Conservation (phyloP, 352 stramenopile species). For the Globisporangium irregulare region DNA sequence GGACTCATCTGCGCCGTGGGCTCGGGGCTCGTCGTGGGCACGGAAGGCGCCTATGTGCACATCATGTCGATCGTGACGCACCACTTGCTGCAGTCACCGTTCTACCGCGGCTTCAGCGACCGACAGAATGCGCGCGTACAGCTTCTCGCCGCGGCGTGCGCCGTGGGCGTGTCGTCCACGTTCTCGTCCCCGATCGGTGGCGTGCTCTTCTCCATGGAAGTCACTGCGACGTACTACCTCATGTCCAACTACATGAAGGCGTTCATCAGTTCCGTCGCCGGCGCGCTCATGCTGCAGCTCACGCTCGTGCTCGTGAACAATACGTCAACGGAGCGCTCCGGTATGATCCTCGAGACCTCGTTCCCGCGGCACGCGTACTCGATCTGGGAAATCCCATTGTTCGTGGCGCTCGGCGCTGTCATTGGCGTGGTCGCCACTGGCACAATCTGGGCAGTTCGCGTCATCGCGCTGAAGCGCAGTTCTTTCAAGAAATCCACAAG, state of each 20-base stretch:
- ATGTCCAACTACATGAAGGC: conserved; percentile 90
- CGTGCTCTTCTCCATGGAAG: conserved; percentile 94
- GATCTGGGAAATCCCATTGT: conserved; percentile 76
- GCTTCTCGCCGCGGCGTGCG: conserved; percentile 88
- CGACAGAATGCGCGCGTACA: conserved; percentile 82
- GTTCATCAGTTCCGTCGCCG: conserved; percentile 82
- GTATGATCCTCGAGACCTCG: conserved; percentile 46
- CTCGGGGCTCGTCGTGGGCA: conserved; percentile 94
- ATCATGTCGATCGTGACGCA: conserved; percentile 93
- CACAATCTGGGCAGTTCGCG: conserved; percentile 62
- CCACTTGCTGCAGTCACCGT: conserved; percentile 74
- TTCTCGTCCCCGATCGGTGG: conserved; percentile 93
- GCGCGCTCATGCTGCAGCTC: conserved; percentile 72
- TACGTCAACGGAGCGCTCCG: conserved; percentile 42
- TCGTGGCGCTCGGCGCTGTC: conserved; percentile 49
- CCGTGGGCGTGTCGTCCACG: conserved; percentile 89
- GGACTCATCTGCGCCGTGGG: conserved; percentile 94
- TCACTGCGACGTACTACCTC: conserved; percentile 87
- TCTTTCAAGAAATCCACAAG: conserved; percentile 36
- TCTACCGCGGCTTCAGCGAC: conserved; percentile 78
- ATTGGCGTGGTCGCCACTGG: conserved; percentile 54
- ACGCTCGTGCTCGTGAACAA: conserved; percentile 60
- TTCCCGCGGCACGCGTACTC: conserved; percentile 52
- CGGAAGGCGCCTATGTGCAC: conserved; percentile 99
- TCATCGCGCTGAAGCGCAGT: conserved; percentile 42